Evolutionary conservation across 179 eudicot species (phyloP), one percentile per base, ranked within the genome.

Genomic region (Beta corolliflora): DNA sequence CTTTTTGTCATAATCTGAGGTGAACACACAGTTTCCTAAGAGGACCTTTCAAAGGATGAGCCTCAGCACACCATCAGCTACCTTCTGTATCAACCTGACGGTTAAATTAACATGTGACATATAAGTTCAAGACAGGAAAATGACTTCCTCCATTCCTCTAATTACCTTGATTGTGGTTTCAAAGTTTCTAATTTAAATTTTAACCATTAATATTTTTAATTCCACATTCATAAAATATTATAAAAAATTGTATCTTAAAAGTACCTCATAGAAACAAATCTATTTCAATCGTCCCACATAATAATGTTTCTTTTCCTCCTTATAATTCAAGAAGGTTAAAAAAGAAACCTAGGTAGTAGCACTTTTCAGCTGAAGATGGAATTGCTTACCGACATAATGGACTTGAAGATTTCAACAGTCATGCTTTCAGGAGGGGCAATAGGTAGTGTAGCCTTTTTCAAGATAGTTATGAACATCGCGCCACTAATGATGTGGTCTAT

Each of bases 21-120:
- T 96, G 78, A 96, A 96, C 45, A 94, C 97, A 63, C 99, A 96
- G 71, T 90, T 92, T 44, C 98, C 99, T 9, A n/a, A 96, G 79
- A 15, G 97, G 91, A 72, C 99, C 98, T 84, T 94, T 93, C 86
- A 73, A 75, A 96, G 99, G 75, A 96, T 93, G 86, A 96, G 99
- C 84, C 99, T 89, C 81, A 96, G 85, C 81, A 90, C 90, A 48
- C 99, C 99, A 83, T 96, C 97, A 19, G 98, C 99, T 58, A 96
- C 99, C 89, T 96, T 96, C 88, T 96, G n/a, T 96, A 86, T 96
- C 99, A 77, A 96, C 97, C 99, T 96, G 89, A 79, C 36, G 41
- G 76, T 58, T 64, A 12, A 71, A 71, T 80, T 5, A 71, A 85
- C 1, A 71, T 10, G 41, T n/a, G 29, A 45, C 19, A 36, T 53